Percentiles rank a stretch among this genome's conserved stretches.
phyloP scores from a whole-genome alignment of 139 green algal species.

The Ostreobium quekettii region DNA sequence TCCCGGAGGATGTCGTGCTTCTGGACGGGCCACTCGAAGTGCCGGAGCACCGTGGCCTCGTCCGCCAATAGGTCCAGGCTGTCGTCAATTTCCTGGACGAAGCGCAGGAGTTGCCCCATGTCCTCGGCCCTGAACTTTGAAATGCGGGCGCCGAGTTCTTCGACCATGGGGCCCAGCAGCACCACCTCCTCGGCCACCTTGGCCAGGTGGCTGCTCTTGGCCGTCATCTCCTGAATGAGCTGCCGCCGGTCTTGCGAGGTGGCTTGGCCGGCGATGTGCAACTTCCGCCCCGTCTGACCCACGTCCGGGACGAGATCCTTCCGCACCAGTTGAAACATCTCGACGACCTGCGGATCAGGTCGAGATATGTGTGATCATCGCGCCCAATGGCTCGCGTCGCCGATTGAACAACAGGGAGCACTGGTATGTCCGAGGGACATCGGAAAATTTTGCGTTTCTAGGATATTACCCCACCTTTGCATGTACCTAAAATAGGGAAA shows the following conservation, averaged over 20 bases:
- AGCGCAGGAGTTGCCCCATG: not conserved
- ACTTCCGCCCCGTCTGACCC: not conserved
- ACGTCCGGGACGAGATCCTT: not conserved
- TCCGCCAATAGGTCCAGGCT: not conserved
- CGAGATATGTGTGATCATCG: no score
- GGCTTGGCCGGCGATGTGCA: not conserved
- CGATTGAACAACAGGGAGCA: no score
- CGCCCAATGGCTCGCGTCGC: no score
- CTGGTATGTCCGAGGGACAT: no score
- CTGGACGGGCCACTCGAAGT: not conserved
- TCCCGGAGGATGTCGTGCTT: not conserved
- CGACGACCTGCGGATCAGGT: no score
- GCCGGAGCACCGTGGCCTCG: not conserved
- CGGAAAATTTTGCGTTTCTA: no score
- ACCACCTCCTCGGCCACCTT: not conserved
- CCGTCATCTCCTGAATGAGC: not conserved
- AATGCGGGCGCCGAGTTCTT: not conserved
- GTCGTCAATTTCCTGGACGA: not conserved
- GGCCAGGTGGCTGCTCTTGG: not conserved
- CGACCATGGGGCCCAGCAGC: not conserved
- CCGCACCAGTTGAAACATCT: not conserved
- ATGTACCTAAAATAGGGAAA: no score
- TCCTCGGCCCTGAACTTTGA: not conserved
- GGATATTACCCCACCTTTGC: no score
- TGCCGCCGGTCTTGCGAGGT: not conserved